Evolutionary conservation across 305 asterid genomes (phyloP), one percentile per base, ranked within the genome.

Genomic region (Stenogyne calaminthoides): DNA sequence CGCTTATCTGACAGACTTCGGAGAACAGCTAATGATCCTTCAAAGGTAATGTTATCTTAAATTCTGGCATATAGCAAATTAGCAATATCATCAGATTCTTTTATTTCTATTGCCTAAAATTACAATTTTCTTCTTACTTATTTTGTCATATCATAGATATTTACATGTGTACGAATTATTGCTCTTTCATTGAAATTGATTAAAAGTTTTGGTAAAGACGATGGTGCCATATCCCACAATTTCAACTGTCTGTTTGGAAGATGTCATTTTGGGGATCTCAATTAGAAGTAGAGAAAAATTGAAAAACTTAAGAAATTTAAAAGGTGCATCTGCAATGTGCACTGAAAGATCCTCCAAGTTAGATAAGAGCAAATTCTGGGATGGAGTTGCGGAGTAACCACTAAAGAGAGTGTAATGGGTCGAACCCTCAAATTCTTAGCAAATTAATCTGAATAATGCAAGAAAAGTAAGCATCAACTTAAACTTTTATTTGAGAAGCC

Each of bases 21-120:
- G 46, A 89, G 67, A 82, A 90, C 97, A 37, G 97, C 97, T 67
- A 89, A 73, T 66, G 88, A 92, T 34, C 99, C 99, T 76, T 90
- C 99, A 47, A 95, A 92, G 99, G 99, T 95, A 83, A 73, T 61
- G 15, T 19, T 54, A 58, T 47, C 20, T 40, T 40, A 49, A 37
- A 3, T 15, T 71, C 74, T 58, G 34, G 66, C 27, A 22, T 19
- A 16, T 19, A 15, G 56, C n/a, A n/a, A n/a, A n/a, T n/a, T n/a
- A n/a, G n/a, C 56, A 49, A 27, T 63, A 16, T 60, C 51, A 27
- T 14, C 77, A 15, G 46, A 49, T 73, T 57, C 59, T 59, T 64
- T 18, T 18, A 71, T 27, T 58, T 14, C 27, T 3, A 19, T 54
- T 70, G 52, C 27, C 12, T 29, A 12, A 11, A 9, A 19, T 15